Evolutionary conservation across 371 early-diverging fungal species (phyloP), one percentile per base, ranked within the genome.

Genomic region (Coemansia sp.): DNA sequence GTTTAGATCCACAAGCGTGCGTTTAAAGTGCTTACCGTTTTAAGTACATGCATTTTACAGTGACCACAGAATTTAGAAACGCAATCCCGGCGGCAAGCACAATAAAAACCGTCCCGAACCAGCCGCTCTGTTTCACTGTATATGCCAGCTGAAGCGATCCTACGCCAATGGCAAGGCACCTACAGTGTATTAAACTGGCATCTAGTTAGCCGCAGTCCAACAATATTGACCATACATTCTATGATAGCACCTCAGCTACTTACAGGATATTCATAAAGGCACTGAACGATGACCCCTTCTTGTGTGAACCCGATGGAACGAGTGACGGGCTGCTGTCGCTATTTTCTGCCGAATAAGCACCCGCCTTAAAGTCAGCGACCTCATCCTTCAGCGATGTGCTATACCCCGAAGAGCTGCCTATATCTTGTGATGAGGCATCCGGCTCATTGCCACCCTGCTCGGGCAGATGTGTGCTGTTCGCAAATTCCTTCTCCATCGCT

Each of bases 71-170:
- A 3, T 87, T 81, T 61, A 88, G 85, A 51, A 84, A 77, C 40
- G 90, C 87, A 74, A 90, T 84, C 30, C 75, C 62, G 55, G 89
- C 89, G 16, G 90, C 82, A 50, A 92, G 74, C 9, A 86, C 77
- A 14, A 94, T 79, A 56, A 94, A 81, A n/a, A 83, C 14, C 2
- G 88, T 56, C 58, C 88, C 88, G 26, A 92, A 70, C 94, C 94
- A 94, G n/a, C 93, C 93, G 59, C 89, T 86, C 62, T 90, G 87
- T 7, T 74, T 81, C 8, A 94, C 76, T 20, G 91, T 89, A 49
- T 83, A 88, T n/a, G 92, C 88, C 7, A 94, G 80, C 55, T 91
- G 90, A 11, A 94, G 81, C 5, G 89, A 85, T 12, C 94, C 93
- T 10, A 89, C 88, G 38, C 93, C 94, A 11, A 91, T 68, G 8